Evolutionary conservation across 345 rosid species (phyloP).

Genomic region (Brassica juncea): DNA sequence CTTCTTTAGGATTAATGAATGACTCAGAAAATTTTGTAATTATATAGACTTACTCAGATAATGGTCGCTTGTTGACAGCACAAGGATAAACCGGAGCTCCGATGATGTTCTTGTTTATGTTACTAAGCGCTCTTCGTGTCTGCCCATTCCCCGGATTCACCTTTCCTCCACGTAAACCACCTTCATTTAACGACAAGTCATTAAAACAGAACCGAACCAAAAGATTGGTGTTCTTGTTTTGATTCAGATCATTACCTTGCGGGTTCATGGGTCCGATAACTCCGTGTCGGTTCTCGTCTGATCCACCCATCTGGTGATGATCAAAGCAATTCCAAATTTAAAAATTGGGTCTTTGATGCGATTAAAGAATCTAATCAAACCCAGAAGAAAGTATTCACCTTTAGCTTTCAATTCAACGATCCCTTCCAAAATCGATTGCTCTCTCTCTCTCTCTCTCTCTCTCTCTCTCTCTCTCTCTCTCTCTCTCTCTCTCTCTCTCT

Average conservation of each 20-base stretch:
- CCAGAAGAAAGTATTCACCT: conserved; percentile 36
- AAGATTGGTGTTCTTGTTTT: not conserved
- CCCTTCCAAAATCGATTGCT: not conserved
- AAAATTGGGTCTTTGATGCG: conserved; percentile 17
- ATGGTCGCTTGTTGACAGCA: conserved; percentile 65
- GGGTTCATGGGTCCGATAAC: conserved; percentile 55
- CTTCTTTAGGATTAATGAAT: not conserved
- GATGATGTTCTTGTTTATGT: conserved; percentile 63
- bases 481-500: conserved; percentile 28
- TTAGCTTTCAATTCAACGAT: conserved; percentile 9
- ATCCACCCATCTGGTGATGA: conserved; percentile 53
- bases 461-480: conserved; percentile 24
- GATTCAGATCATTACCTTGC: conserved; percentile 46
- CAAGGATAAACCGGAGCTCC: conserved; percentile 67
- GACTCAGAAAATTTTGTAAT: too few species aligned
- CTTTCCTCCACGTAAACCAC: conserved; percentile 56
- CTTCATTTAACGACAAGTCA: conserved; percentile 35
- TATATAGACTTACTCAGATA: conserved; percentile 46
- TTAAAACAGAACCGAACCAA: conserved; percentile 18
- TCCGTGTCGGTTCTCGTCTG: conserved; percentile 79
- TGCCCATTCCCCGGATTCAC: conserved; percentile 33
- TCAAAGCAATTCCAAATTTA: not conserved
- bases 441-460: conserved; percentile 28
- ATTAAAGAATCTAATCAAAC: conserved; percentile 17
- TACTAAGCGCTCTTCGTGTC: conserved; percentile 73